These are phyloP conservation scores for Globisporangium polare DNA, from an alignment of 352 stramenopile species.

Conservation along the genomic window DNA sequence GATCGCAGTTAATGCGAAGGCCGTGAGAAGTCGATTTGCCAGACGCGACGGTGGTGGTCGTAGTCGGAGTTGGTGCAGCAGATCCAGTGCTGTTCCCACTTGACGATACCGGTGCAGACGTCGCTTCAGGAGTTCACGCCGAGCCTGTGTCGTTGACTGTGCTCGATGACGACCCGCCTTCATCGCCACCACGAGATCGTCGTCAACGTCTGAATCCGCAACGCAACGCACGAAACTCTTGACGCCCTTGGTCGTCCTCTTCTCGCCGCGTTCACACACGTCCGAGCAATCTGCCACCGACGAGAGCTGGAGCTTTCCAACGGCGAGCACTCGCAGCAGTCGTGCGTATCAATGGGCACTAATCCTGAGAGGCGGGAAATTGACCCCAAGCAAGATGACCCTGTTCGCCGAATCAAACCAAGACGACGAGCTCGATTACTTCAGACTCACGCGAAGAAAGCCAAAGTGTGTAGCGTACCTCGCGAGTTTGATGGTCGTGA, in stretches of 20 bases:
- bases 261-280: not conserved
- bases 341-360: not conserved
- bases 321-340: constrained; percentile 1
- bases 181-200: not conserved
- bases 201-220: constrained; percentile 3
- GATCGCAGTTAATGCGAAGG: not conserved
- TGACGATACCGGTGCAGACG: too few species aligned
- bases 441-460: not conserved
- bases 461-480: not conserved
- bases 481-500: constrained; percentile 4
- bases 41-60: not conserved
- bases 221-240: constrained; percentile 6
- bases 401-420: not conserved
- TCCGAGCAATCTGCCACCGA: not conserved
- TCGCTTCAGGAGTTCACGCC: not conserved
- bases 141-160: not conserved
- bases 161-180: not conserved
- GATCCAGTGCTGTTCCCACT: not conserved
- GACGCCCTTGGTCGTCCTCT: constrained; percentile 8
- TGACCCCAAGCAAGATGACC: constrained; percentile 1
- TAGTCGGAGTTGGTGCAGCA: not conserved
- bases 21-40: not conserved
- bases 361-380: constrained; percentile 2
- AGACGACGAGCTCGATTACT: not conserved
- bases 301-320: not conserved